phyloP scores from a whole-genome alignment of 116 monocot species.

The Zostera marina region DNA sequence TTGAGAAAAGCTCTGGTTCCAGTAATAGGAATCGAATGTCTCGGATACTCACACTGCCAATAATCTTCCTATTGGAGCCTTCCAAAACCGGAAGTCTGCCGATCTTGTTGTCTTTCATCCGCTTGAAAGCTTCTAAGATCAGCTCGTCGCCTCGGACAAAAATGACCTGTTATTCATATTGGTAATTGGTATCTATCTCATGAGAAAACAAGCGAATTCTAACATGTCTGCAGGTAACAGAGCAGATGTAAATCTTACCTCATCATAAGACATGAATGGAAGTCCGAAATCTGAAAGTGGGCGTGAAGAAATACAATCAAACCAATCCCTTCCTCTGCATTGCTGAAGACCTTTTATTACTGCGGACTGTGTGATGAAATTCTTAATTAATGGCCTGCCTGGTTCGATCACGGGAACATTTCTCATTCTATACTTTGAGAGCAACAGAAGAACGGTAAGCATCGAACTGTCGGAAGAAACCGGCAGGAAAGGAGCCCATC shows the following conservation, averaged over 20 bases:
- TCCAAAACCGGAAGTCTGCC: constrained; percentile 74
- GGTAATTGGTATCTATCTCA: too few relatives aligned
- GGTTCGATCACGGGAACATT: constrained; percentile 77
- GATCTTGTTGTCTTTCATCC: constrained; percentile 67
- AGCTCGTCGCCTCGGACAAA: constrained; percentile 50
- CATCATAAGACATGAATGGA: constrained; percentile 75
- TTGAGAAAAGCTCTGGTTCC: constrained; percentile 50
- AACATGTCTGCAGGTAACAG: neutral
- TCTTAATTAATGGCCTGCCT: constrained; percentile 41
- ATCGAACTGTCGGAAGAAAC: constrained; percentile 54
- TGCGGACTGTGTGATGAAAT: constrained; percentile 90
- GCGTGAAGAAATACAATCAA: constrained; percentile 56
- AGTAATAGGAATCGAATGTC: constrained; percentile 70
- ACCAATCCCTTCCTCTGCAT: constrained; percentile 87
- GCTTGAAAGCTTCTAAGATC: constrained; percentile 74
- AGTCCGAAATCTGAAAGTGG: constrained; percentile 79
- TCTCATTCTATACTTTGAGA: constrained; percentile 84
- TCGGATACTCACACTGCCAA: constrained; percentile 64
- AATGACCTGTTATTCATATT: too few relatives aligned
- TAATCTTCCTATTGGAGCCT: constrained; percentile 39
- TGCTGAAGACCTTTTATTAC: constrained; percentile 58
- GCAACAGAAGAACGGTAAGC: constrained; percentile 77
- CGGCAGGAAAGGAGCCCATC: constrained; percentile 80
- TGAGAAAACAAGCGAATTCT: too few relatives aligned
- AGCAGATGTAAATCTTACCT: constrained; percentile 27